phyloP scores from a whole-genome alignment of 768 basidiomycete genomes.

The Russula griseocarnosa region DNA sequence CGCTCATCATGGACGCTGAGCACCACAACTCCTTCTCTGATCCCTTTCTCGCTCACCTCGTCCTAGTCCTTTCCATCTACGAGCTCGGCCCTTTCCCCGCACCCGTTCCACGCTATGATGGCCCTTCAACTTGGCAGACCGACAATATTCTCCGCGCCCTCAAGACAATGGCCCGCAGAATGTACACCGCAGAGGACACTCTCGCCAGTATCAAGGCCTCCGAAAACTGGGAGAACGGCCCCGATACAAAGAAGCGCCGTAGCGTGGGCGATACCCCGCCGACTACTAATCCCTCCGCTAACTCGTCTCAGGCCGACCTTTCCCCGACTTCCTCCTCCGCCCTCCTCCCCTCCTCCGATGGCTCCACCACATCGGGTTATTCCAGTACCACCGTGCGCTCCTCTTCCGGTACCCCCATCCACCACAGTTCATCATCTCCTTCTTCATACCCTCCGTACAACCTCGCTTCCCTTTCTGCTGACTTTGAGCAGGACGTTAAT shows the following conservation, averaged over 20 bases:
- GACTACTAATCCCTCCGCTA: slow-evolving; percentile 17
- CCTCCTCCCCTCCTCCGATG: slow-evolving; percentile 5
- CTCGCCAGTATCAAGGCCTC: slow-evolving; percentile 28
- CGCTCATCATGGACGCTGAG: slow-evolving; percentile 13
- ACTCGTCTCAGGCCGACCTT: slow-evolving; percentile 19
- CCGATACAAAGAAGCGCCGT: slow-evolving; percentile 28
- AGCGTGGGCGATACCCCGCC: slow-evolving; percentile 28
- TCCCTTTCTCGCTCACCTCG: slow-evolving; percentile 28
- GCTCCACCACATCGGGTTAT: slow-evolving; percentile 10
- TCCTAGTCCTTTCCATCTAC: slow-evolving; percentile 27
- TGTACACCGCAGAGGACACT: slow-evolving; percentile 25
- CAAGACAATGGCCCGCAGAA: neutral
- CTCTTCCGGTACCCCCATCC: slow-evolving; percentile 19
- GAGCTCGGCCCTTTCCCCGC: slow-evolving; percentile 29
- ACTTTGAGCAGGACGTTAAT: slow-evolving; percentile 22
- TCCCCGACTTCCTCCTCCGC: slow-evolving; percentile 1
- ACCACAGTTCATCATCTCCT: slow-evolving; percentile 15
- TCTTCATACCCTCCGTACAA: slow-evolving; percentile 21
- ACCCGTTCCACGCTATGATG: slow-evolving; percentile 27
- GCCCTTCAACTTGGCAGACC: slow-evolving; percentile 28
- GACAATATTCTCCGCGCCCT: slow-evolving; percentile 4
- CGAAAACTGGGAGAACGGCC: slow-evolving; percentile 26
- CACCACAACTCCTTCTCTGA: slow-evolving; percentile 3
- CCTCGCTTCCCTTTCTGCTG: slow-evolving; percentile 7
- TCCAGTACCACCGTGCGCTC: slow-evolving; percentile 22